phyloP scores from a whole-genome alignment of 495 filamentous ascomycete species.

The Aspergillus bertholletiae region DNA sequence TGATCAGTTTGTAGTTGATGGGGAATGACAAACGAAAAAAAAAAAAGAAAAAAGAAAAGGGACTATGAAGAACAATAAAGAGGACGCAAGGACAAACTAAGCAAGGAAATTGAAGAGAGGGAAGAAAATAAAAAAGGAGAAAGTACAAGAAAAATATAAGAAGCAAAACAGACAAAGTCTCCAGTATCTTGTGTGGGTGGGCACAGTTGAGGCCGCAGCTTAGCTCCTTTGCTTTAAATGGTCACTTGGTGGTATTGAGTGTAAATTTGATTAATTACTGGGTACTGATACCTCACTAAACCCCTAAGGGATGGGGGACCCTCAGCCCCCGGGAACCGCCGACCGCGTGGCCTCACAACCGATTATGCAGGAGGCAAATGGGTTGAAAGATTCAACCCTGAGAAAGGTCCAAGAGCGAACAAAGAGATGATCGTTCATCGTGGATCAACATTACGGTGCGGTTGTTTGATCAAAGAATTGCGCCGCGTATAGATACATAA shows the following conservation, averaged over 20 bases:
- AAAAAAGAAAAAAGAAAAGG: slow-evolving; percentile 8
- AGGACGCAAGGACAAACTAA: background rate
- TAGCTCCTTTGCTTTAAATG: background rate
- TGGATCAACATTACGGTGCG: background rate
- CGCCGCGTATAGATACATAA: background rate
- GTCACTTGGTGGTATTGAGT: background rate
- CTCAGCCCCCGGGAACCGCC: slow-evolving; percentile 5
- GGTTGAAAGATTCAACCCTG: background rate
- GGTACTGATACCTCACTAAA: background rate
- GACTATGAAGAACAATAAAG: too few species aligned
- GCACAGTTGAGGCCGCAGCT: background rate
- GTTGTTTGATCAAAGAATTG: background rate
- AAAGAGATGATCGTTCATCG: background rate
- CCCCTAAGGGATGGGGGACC: background rate
- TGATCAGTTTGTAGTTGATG: too few species aligned
- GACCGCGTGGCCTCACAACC: slow-evolving; percentile 5
- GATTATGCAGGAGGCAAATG: slow-evolving; percentile 1
- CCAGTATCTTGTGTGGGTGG: background rate
- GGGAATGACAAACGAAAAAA: background rate
- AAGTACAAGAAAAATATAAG: background rate
- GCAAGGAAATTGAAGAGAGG: background rate
- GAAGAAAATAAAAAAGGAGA: background rate
- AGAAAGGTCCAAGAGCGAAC: background rate
- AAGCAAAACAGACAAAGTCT: background rate
- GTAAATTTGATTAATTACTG: background rate